Base-by-base conservation (phyloP, 106 monocot species). In the Phalaenopsis aphrodite region DNA sequence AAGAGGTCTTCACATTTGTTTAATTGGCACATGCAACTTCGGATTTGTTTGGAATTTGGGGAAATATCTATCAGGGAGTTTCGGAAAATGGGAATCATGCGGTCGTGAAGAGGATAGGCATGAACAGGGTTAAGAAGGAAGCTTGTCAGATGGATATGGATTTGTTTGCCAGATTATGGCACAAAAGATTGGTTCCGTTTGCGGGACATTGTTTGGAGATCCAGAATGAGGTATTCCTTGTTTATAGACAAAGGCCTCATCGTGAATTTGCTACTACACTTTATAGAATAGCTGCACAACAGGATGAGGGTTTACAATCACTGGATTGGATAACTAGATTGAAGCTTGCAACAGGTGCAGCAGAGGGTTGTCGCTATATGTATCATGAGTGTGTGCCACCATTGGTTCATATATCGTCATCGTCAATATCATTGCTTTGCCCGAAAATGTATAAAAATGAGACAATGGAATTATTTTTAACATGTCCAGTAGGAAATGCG, bases 231-330 rank as follows among this genome's bases (percentile, higher is more conserved):
- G 94, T 92, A 69, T 78, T 98, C 57, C 85, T 98, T 30, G 88
- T 98, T n/a, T 98, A 98, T 52, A 98, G 84, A 43, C 85, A 85
- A 66, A 90, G 94, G 83, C 88, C 84, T 2, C 83, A 94, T 65
- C 79, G 92, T 38, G 94, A 99, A 73, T 61, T 99, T 23, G 85
- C 87, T 6, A 89, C 18, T 48, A 79, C 91, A 10, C 75, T 93
- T 83, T 90, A 87, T 55, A 82, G 85, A 66, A 92, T 92, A 77
- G 18, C 85, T 1, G 79, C 41, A 37, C 58, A 78, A 43, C 92
- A 86, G 55, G 94, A 89, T 67, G 94, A 92, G 48, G 84, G 94
- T 1, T 55, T 98, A 85, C 87, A 90, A 79, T 92, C 91, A 30
- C 78, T 43, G 43, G 43, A 43, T 43, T 43, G 43, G 43, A 2